These are phyloP conservation scores for Aspergillus transmontanensis DNA, from an alignment of 2,329 filamentous ascomycete genomes.

Conservation along the genomic window DNA sequence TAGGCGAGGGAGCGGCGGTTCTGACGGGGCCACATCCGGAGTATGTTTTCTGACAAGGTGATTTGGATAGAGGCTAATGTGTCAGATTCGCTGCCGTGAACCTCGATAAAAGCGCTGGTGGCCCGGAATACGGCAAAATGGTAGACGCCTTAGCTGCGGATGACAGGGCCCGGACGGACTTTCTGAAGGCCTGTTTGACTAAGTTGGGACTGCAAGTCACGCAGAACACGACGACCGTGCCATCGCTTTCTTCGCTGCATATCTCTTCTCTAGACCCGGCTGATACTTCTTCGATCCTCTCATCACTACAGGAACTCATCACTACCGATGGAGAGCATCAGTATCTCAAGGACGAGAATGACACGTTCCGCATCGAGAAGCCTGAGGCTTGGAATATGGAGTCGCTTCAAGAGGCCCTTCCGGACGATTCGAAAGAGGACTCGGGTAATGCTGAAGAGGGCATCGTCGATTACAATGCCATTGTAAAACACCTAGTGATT, in stretches of 20 bases:
- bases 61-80: neutral
- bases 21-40: constrained; percentile 91
- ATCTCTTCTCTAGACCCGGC: constrained; percentile 69
- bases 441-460: constrained; percentile 52
- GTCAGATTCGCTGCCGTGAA: constrained; percentile 79
- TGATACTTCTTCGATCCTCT: constrained; percentile 69
- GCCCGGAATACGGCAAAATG: constrained; percentile 70
- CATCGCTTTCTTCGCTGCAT: constrained; percentile 79
- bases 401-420: constrained; percentile 58
- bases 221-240: constrained; percentile 68
- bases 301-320: constrained; percentile 66
- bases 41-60: constrained; percentile 52
- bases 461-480: constrained; percentile 72
- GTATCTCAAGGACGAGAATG: constrained; percentile 77
- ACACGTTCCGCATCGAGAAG: constrained; percentile 78
- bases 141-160: constrained; percentile 68
- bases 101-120: constrained; percentile 66
- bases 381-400: constrained; percentile 63
- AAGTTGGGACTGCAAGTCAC: constrained; percentile 83
- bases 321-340: constrained; percentile 67
- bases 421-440: constrained; percentile 33
- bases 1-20: constrained; percentile 77
- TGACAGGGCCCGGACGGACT: constrained; percentile 69
- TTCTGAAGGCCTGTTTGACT: constrained; percentile 75
- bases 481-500: constrained; percentile 73